Conservation (phyloP, 495 filamentous ascomycete genomes). For the Trichodelitschia bisporula region DNA sequence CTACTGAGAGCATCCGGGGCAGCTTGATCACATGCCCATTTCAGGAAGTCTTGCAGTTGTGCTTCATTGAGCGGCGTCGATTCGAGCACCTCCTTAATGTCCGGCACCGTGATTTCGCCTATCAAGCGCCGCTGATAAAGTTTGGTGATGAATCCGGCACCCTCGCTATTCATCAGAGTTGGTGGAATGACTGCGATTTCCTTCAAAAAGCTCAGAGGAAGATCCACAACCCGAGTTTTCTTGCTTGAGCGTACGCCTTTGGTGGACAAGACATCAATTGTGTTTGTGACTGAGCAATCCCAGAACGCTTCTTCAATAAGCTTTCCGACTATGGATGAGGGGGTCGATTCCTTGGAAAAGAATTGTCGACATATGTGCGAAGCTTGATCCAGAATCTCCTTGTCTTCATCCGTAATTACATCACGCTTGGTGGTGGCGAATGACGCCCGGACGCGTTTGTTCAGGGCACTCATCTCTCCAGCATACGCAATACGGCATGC, state of each 20-base stretch:
- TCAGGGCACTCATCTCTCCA: conserved; percentile 59
- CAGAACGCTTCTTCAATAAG: conserved; percentile 87
- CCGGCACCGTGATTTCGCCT: conserved; percentile 58
- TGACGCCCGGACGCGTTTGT: conserved; percentile 27
- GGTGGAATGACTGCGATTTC: conserved; percentile 71
- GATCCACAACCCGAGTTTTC: conserved; percentile 52
- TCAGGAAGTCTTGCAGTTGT: conserved; percentile 58
- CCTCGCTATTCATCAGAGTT: conserved; percentile 27
- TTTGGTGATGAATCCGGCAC: conserved; percentile 45
- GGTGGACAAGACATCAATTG: conserved; percentile 71
- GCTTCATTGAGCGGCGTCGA: conserved; percentile 44
- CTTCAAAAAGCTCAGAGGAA: conserved; percentile 70
- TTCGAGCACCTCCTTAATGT: conserved; percentile 61
- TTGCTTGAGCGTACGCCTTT: conserved; percentile 57
- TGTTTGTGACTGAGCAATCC: conserved; percentile 56
- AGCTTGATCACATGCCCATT: conserved; percentile 47
- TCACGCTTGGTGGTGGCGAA: too few species aligned
- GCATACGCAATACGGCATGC: conserved; percentile 69
- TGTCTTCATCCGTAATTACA: conserved; percentile 34
- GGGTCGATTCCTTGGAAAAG: conserved; percentile 69
- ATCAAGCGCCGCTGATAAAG: conserved; percentile 59
- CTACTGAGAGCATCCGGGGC: conserved; percentile 39
- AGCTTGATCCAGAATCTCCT: conserved; percentile 47
- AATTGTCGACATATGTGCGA: conserved; percentile 62
- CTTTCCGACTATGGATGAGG: conserved; percentile 50